Evolutionary conservation across 371 early-diverging fungal genomes (phyloP), one percentile per base, ranked within the genome.

Genomic region (Gilbertella persicaria): DNA sequence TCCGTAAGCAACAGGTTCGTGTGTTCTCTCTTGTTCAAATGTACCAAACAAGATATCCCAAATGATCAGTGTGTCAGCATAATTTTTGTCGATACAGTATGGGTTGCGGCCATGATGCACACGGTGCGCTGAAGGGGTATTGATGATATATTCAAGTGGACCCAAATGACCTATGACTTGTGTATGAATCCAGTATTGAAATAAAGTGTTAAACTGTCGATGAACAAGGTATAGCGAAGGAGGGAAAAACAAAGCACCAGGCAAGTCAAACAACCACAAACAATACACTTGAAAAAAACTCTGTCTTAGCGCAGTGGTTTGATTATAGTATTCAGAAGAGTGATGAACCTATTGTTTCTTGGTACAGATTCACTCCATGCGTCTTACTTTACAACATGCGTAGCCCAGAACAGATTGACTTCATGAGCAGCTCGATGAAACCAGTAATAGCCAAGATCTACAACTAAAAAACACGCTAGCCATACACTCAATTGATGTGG

Each of bases 21-120:
- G 56, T 43, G 61, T 47, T 20, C 66, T 60, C 25, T 82, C 83
- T 21, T 62, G 50, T 25, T 73, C 75, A 64, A 72, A 82, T 7
- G 83, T 82, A 17, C 80, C 83, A 70, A 82, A 82, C 41, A 82
- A 26, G 16, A 73, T 69, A 41, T 82, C 83, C 80, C 80, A 82
- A 58, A 80, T 82, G 37, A 82, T 80, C 39, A 82, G 64, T 2
- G 78, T 76, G 14, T 78, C 83, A 13, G 68, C 80, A 55, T 80
- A 82, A 54, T 82, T 82, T 58, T 82, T 79, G 53, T 82, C 83
- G 46, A 82, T 82, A 59, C 80, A 82, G 54, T 80, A 80, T 10
- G 74, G 80, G 56, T 82, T 82, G 14, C 82, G 64, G 25, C 80
- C 83, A 41, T 82, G 83, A 45, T 82, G 83, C 19, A 82, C 74